Conservation (phyloP, 345 rosid genomes). For the Gynandropsis gynandra region DNA sequence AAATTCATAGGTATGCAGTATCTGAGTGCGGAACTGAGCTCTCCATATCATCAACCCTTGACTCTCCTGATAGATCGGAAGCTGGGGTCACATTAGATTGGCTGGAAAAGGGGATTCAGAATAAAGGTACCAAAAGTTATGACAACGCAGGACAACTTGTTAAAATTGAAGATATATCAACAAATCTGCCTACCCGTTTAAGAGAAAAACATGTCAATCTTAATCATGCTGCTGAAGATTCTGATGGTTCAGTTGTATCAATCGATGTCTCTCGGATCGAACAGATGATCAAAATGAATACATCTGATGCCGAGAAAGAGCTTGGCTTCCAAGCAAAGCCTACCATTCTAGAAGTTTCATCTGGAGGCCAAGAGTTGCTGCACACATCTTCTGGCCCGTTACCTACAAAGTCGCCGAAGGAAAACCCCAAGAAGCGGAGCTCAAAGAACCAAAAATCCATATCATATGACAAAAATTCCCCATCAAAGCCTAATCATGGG, state of each 20-base stretch:
- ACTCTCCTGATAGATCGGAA: conserved; percentile 57
- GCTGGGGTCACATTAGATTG: conserved; percentile 31
- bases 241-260: conserved; percentile 19
- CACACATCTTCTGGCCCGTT: conserved; percentile 34
- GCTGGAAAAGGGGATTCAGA: conserved; percentile 29
- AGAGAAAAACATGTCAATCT: conserved; percentile 21
- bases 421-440: conserved; percentile 31
- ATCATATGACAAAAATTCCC: conserved; percentile 36
- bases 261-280: conserved; percentile 10
- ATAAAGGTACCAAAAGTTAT: conserved; percentile 25
- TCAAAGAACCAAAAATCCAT: conserved; percentile 39
- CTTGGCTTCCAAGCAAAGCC: conserved; percentile 6
- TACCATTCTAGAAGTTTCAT: conserved; percentile 20
- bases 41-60: conserved; percentile 67
- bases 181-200: no score
- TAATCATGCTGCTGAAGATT: conserved; percentile 24
- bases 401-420: conserved; percentile 23
- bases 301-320: conserved; percentile 26
- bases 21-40: conserved; percentile 78
- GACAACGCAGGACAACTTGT: conserved; percentile 11
- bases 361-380: conserved; percentile 19
- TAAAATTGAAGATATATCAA: conserved; percentile 19
- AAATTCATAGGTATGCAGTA: conserved; percentile 31
- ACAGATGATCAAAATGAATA: conserved; percentile 23
- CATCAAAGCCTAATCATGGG: conserved; percentile 35